These are phyloP conservation scores for Tylopilus subfusipes DNA, from an alignment of 768 basidiomycete species.

Conservation along the genomic window DNA sequence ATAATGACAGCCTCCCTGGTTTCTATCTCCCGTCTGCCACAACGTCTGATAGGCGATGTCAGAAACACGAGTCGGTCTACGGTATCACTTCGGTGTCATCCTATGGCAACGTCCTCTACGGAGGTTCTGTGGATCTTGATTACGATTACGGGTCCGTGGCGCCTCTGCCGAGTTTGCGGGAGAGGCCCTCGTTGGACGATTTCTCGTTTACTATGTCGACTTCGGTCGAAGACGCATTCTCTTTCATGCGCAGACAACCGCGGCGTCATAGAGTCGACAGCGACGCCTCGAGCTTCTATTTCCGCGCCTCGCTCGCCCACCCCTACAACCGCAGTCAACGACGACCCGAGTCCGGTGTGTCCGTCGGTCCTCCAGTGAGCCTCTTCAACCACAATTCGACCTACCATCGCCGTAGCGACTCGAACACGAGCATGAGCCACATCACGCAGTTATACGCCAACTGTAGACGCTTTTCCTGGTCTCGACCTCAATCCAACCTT, in stretches of 20 bases:
- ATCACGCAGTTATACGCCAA: slow-evolving; percentile 53
- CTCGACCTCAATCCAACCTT: slow-evolving; percentile 49
- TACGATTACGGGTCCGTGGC: slow-evolving; percentile 57
- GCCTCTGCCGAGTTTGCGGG: slow-evolving; percentile 43
- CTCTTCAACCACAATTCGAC: slow-evolving; percentile 66
- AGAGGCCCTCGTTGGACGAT: slow-evolving; percentile 58
- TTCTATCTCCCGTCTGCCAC: slow-evolving; percentile 59
- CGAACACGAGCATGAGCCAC: slow-evolving; percentile 55
- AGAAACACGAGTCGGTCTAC: slow-evolving; percentile 55
- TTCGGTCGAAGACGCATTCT: slow-evolving; percentile 70
- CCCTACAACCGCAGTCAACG: slow-evolving; percentile 49
- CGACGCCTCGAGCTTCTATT: slow-evolving; percentile 77
- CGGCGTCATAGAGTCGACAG: slow-evolving; percentile 61
- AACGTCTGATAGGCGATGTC: slow-evolving; percentile 38
- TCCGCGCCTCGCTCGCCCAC: slow-evolving; percentile 34
- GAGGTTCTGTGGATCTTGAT: slow-evolving; percentile 63
- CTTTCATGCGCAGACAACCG: slow-evolving; percentile 44
- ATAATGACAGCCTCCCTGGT: slow-evolving; percentile 53
- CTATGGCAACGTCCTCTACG: slow-evolving; percentile 63
- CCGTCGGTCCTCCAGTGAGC: slow-evolving; percentile 64
- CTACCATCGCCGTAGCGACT: slow-evolving; percentile 54
- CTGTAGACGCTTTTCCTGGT: slow-evolving; percentile 58
- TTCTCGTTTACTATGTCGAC: slow-evolving; percentile 52
- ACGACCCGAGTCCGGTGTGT: slow-evolving; percentile 61
- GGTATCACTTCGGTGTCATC: slow-evolving; percentile 81